Percentiles rank a stretch among this genome's conserved stretches.
These are phyloP conservation scores for Senna tora DNA, from an alignment of 306 rosid genomes.

Conservation along the genomic window DNA sequence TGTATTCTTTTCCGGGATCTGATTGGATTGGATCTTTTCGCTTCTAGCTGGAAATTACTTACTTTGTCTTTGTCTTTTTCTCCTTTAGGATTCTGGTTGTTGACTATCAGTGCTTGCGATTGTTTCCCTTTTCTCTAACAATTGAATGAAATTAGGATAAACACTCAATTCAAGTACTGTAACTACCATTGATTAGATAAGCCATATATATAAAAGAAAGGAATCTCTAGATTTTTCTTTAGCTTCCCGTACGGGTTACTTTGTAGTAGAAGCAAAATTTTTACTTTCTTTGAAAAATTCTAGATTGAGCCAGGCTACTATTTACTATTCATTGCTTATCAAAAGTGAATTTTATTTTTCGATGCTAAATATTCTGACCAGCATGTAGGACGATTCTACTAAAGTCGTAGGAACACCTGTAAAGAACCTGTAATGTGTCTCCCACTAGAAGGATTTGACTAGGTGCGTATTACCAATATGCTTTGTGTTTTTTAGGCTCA, in stretches of 20 bases:
- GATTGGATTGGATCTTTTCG: not conserved
- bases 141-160: not conserved
- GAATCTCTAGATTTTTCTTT: slow-evolving; percentile 1
- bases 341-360: not conserved
- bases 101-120: not conserved
- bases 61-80: not conserved
- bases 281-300: not conserved
- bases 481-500: not conserved
- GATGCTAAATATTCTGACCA: not conserved
- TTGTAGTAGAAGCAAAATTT: not conserved
- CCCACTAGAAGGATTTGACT: not conserved
- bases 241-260: not conserved
- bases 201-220: not conserved
- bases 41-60: not conserved
- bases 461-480: not conserved
- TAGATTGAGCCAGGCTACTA: not conserved
- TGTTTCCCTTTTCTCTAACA: slow-evolving; percentile 12
- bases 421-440: not conserved
- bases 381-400: not conserved
- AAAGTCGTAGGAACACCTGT: not conserved
- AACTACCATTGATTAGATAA: slow-evolving; percentile 2
- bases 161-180: not conserved
- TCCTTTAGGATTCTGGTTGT: not conserved
- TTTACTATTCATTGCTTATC: not conserved
- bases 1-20: slow-evolving; percentile 16